Conservation (phyloP, 2,329 filamentous ascomycete genomes). For the Rutstroemia sydowiana region DNA sequence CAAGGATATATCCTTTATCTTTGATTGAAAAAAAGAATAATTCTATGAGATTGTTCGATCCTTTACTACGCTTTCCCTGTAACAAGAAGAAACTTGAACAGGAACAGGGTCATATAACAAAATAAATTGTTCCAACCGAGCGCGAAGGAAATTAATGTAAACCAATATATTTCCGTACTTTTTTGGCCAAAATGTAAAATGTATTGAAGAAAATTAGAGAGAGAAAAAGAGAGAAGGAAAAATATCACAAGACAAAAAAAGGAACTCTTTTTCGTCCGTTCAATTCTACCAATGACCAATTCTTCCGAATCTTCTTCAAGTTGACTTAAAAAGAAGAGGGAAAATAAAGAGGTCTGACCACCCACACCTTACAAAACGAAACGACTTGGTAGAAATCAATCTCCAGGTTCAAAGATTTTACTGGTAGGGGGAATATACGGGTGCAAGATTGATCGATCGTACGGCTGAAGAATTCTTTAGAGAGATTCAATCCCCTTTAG, state of each 20-base stretch:
- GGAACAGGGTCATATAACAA: neutral
- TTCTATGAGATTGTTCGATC: neutral
- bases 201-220: too few relatives aligned
- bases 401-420: neutral
- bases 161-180: too few relatives aligned
- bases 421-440: too few relatives aligned
- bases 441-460: too few relatives aligned
- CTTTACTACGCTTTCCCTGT: neutral
- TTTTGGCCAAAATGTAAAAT: too few relatives aligned
- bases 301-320: neutral
- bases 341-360: constrained; percentile 16
- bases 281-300: too few relatives aligned
- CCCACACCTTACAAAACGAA: constrained; percentile 4
- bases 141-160: too few relatives aligned
- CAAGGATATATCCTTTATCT: too few relatives aligned
- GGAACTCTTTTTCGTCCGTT: neutral
- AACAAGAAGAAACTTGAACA: neutral
- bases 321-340: neutral
- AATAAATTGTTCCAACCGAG: too few relatives aligned
- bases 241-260: neutral
- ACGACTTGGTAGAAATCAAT: neutral
- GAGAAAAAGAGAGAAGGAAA: too few relatives aligned
- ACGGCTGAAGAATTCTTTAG: too few relatives aligned
- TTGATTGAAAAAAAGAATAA: too few relatives aligned
- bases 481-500: neutral